Evolutionary conservation across 768 basidiomycete genomes (phyloP).

Genomic region (Boletus pseudo-olivaceus): DNA sequence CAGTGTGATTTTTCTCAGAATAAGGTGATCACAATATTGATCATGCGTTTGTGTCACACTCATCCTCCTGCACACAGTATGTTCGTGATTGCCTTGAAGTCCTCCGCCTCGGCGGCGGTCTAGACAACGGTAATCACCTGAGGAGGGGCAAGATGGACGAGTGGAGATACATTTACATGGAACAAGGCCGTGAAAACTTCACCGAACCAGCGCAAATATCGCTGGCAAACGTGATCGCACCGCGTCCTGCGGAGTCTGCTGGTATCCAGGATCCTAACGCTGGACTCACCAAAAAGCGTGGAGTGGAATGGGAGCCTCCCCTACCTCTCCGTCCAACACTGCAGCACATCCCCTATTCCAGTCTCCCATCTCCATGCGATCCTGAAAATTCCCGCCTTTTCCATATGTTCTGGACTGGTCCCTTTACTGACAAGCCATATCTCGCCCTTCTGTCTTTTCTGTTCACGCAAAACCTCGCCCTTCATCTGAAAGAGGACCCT

Average conservation of each 20-base stretch:
- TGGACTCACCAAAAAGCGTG: constrained; percentile 56
- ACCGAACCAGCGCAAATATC: constrained; percentile 34
- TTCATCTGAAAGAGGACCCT: constrained; percentile 58
- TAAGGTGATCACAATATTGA: constrained; percentile 48
- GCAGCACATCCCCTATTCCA: constrained; percentile 54
- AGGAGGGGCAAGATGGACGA: constrained; percentile 73
- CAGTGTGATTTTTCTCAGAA: constrained; percentile 86
- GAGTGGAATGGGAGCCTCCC: constrained; percentile 57
- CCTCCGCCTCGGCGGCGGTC: constrained; percentile 82
- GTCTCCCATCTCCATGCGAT: constrained; percentile 67
- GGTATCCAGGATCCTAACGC: constrained; percentile 45
- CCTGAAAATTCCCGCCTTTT: constrained; percentile 83
- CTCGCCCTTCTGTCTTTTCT: constrained; percentile 91
- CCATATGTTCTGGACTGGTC: constrained; percentile 99
- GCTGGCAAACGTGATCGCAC: constrained; percentile 30
- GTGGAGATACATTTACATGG: constrained; percentile 88
- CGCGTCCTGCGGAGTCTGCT: constrained; percentile 27
- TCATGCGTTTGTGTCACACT: background rate
- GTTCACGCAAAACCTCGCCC: constrained; percentile 90
- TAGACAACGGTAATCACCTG: constrained; percentile 77
- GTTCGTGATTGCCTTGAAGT: constrained; percentile 98
- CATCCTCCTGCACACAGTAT: constrained; percentile 49
- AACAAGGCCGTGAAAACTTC: constrained; percentile 45
- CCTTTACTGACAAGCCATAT: constrained; percentile 99
- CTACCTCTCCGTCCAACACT: constrained; percentile 47